Evolutionary conservation across 1,284 basidiomycete genomes (phyloP).

Genomic region (Singerocomus inundabilis): DNA sequence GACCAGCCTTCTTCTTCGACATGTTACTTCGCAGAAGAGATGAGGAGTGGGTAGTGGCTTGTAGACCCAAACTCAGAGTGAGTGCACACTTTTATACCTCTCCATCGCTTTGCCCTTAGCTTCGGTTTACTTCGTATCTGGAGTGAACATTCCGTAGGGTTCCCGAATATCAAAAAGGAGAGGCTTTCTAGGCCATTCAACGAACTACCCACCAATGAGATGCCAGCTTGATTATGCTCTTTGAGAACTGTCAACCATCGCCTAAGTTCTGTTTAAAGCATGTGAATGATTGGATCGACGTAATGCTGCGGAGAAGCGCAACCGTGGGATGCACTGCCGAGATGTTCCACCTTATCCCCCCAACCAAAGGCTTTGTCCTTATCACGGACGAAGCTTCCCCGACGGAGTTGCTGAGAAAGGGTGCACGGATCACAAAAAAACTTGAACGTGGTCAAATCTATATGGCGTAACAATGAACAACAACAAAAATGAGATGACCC

Average conservation of each 20-base stretch:
- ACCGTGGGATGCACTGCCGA: slow-evolving; percentile 3
- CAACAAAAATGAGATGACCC: slow-evolving; percentile 2
- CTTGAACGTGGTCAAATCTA: background rate
- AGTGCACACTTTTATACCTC: slow-evolving; percentile 24
- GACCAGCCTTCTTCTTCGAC: slow-evolving; percentile 32
- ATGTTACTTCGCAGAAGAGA: slow-evolving; percentile 16
- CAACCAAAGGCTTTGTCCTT: slow-evolving; percentile 22
- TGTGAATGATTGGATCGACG: slow-evolving; percentile 6
- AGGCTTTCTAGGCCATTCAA: background rate
- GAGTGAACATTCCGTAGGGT: slow-evolving; percentile 7
- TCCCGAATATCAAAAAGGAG: slow-evolving; percentile 10
- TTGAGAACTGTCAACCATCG: slow-evolving; percentile 8
- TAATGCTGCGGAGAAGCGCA: slow-evolving; percentile 18
- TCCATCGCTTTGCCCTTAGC: slow-evolving; percentile 30
- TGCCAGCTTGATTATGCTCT: slow-evolving; percentile 8
- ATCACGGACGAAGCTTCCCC: slow-evolving; percentile 17
- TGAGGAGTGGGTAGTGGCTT: slow-evolving; percentile 1
- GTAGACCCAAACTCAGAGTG: background rate
- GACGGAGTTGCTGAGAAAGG: slow-evolving; percentile 1
- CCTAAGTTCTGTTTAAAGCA: slow-evolving; percentile 3
- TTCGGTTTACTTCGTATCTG: slow-evolving; percentile 18
- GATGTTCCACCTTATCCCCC: slow-evolving; percentile 22
- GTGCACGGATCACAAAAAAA: background rate
- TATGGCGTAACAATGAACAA: background rate
- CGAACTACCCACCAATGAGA: slow-evolving; percentile 10